phyloP scores from a whole-genome alignment of 768 basidiomycete genomes.

The Lactarius sanguifluus region DNA sequence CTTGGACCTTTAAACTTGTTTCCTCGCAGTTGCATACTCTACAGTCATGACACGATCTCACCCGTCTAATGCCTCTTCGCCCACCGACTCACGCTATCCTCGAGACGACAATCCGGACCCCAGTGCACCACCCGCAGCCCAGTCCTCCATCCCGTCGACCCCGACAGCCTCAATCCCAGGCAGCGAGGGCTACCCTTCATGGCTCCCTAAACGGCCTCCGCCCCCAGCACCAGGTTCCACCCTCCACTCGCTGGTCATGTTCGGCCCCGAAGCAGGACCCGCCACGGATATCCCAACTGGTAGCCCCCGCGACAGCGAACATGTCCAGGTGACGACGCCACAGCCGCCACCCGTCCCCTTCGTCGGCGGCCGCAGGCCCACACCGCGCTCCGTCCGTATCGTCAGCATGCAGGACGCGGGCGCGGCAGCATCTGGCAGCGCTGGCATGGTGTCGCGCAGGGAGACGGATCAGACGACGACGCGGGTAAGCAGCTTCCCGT shows the following conservation, averaged over 20 bases:
- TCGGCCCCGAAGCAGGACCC: slow-evolving; percentile 14
- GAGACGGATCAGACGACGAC: slow-evolving; percentile 53
- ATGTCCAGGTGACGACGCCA: background rate
- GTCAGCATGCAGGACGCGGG: slow-evolving; percentile 58
- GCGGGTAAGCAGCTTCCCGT: slow-evolving; percentile 40
- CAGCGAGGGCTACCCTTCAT: slow-evolving; percentile 73
- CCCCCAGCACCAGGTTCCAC: slow-evolving; percentile 75
- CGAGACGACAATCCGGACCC: background rate
- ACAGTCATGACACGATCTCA: slow-evolving; percentile 20
- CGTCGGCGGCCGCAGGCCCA: slow-evolving; percentile 69
- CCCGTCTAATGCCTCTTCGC: slow-evolving; percentile 18
- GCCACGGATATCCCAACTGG: slow-evolving; percentile 29
- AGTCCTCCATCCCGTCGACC: background rate
- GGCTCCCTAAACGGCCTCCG: slow-evolving; percentile 78
- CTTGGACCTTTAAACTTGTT: background rate
- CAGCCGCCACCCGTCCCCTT: slow-evolving; percentile 37
- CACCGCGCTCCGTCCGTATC: slow-evolving; percentile 79
- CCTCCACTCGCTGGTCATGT: slow-evolving; percentile 51
- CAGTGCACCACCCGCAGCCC: background rate
- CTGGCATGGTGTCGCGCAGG: slow-evolving; percentile 32
- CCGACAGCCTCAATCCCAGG: slow-evolving; percentile 11
- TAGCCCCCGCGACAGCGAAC: background rate
- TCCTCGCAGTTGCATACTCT: slow-evolving; percentile 3
- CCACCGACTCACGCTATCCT: slow-evolving; percentile 4
- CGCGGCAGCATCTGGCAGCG: background rate